Percentiles rank a stretch among this genome's conserved stretches.
Conservation (phyloP, 202 grass and related monocot genomes). For the Miscanthus sacchariflorus region DNA sequence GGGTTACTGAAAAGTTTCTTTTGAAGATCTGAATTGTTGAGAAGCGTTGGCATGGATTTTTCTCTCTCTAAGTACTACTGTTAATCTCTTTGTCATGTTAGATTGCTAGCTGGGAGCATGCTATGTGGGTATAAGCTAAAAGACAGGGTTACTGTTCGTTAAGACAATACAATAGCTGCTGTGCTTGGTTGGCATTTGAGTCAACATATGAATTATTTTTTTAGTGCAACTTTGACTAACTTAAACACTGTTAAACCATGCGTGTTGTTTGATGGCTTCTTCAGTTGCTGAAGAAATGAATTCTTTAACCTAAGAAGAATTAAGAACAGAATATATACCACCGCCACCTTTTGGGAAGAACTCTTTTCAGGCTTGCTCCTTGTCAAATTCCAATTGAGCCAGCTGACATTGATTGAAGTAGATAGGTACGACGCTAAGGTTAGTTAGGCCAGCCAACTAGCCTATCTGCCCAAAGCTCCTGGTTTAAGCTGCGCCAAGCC, state of each 20-base stretch:
- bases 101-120: conserved; percentile 1
- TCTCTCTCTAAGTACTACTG: neutral
- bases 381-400: neutral
- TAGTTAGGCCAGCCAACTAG: neutral
- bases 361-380: neutral
- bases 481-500: neutral
- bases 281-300: neutral
- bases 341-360: neutral
- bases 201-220: conserved; percentile 3
- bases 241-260: neutral
- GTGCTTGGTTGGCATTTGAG: conserved; percentile 30
- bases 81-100: neutral
- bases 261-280: neutral
- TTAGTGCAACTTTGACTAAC: neutral
- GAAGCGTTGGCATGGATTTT: neutral
- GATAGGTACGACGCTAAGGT: neutral
- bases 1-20: neutral
- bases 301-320: neutral
- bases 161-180: conserved; percentile 16
- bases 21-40: neutral
- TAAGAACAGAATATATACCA: neutral
- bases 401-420: conserved; percentile 13
- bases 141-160: neutral
- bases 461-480: conserved; percentile 14
- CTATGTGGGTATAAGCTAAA: conserved; percentile 10